Base-by-base conservation (phyloP, 257 asterid species). In the Salvia rosmarinus region DNA sequence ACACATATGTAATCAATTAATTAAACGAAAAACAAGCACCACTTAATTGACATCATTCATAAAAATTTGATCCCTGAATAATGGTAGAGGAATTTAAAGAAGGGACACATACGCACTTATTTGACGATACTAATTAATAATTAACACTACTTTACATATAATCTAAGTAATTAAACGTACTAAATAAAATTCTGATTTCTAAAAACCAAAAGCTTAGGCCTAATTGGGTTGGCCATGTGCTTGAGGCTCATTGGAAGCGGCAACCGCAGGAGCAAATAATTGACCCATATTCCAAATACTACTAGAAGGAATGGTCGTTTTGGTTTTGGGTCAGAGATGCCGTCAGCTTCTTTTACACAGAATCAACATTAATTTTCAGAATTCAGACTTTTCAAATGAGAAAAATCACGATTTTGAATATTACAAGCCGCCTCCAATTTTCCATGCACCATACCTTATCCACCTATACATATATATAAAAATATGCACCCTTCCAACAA, bases 401-500 rank as follows among this genome's bases (percentile, higher is more conserved):
- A 39, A 37, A 68, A 35, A 39, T 39, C 32, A 39, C n/a, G 20
- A 10, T 13, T 34, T 70, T 57, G 67, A 56, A 40, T 5, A 43
- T 20, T 12, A 16, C 14, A 19, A 60, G 76, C 76, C 70, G 69
- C 70, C 76, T 60, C 35, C 14, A 32, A 25, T 43, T 21, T 28
- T 6, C 4, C 67, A 57, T 57, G 67, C 46, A 20, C 10, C 30
- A 51, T 10, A 5, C 23, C n/a, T 14, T 9, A 25, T 2, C 10
- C 55, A 6, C n/a, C 43, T 47, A 44, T 32, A 71, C 43, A 39
- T 23, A n/a, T 2, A 25, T 25, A 25, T 25, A 25, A 16, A 21
- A 23, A 19, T 2, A 7, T 10, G 21, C 68, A 16, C 14, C 42
- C 12, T 8, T 35, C 51, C 37, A 51, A 35, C 40, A 68, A 5